Percentiles rank a stretch among this genome's conserved stretches.
These are phyloP conservation scores for Steccherinum ochraceum DNA, from an alignment of 768 basidiomycete genomes.

Conservation along the genomic window DNA sequence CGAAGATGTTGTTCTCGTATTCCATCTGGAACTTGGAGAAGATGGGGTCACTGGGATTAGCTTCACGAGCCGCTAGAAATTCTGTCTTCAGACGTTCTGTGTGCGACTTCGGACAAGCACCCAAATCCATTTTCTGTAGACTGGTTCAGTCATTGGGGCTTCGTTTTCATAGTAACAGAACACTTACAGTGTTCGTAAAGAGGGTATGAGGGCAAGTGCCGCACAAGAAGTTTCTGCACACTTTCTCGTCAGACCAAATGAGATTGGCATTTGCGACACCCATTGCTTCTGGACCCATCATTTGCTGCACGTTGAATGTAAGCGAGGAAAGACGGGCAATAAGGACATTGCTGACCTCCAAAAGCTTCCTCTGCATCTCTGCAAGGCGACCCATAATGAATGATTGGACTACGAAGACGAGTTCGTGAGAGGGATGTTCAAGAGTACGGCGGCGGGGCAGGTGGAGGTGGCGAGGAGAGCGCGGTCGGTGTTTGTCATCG, in stretches of 20 bases:
- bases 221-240: conserved; percentile 96
- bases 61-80: conserved; percentile 73
- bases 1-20: conserved; percentile 92
- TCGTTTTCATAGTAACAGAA: neutral
- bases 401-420: neutral
- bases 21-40: conserved; percentile 88
- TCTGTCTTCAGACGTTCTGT: conserved; percentile 91
- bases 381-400: conserved; percentile 82
- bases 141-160: conserved; percentile 1
- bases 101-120: conserved; percentile 95
- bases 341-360: conserved; percentile 35
- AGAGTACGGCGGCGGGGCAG: neutral
- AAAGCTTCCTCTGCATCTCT: conserved; percentile 96
- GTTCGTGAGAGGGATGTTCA: neutral
- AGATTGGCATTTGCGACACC: conserved; percentile 90
- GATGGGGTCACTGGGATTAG: conserved; percentile 71
- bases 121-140: conserved; percentile 96
- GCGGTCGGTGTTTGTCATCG: neutral
- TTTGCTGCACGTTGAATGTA: conserved; percentile 59
- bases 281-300: conserved; percentile 99
- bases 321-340: conserved; percentile 10
- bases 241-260: conserved; percentile 93
- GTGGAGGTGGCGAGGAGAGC: neutral
- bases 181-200: conserved; percentile 92
- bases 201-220: conserved; percentile 98